Evolutionary conservation across 1,284 basidiomycete species (phyloP).

Genomic region (Ganoderma leucocontextum): DNA sequence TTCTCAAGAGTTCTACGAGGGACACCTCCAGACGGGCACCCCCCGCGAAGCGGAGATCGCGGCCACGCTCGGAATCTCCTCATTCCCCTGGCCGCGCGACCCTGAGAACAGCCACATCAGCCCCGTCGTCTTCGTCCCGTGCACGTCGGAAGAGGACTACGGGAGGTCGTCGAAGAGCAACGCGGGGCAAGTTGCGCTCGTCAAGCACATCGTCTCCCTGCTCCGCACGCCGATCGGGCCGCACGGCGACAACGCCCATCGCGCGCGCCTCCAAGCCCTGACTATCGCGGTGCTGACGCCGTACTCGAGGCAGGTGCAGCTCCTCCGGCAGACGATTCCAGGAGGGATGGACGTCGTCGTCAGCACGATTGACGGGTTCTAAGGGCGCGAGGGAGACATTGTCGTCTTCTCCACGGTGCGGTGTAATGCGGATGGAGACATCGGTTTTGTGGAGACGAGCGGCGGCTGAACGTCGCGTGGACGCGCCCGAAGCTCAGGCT

Average conservation of each 20-base stretch:
- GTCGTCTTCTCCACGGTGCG: conserved; percentile 79
- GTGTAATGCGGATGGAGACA: conserved; percentile 62
- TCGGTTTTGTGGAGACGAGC: conserved; percentile 78
- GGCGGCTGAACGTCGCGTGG: conserved; percentile 79
- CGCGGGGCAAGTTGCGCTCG: conserved; percentile 36
- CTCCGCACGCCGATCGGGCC: conserved; percentile 41
- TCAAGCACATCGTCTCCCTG: conserved; percentile 52
- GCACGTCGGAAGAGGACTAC: conserved; percentile 63
- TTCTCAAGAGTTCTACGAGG: conserved; percentile 67
- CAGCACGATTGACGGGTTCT: conserved; percentile 78
- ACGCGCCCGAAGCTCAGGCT: conserved; percentile 51
- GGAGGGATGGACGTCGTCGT: conserved; percentile 47
- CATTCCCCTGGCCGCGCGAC: conserved; percentile 64
- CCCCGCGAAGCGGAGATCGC: conserved; percentile 50
- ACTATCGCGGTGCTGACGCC: conserved; percentile 65
- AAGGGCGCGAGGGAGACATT: conserved; percentile 80
- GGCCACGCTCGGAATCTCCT: conserved; percentile 46
- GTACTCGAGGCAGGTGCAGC: conserved; percentile 62
- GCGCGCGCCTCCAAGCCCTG: conserved; percentile 34
- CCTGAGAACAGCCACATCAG: conserved; percentile 39
- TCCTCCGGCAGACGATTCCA: conserved; percentile 52
- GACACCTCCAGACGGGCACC: conserved; percentile 56
- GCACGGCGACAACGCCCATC: conserved; percentile 13
- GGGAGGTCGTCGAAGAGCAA: conserved; percentile 29
- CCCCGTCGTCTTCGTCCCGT: conserved; percentile 66